phyloP scores from a whole-genome alignment of 2,329 filamentous ascomycete genomes.

The Didymella sp. region DNA sequence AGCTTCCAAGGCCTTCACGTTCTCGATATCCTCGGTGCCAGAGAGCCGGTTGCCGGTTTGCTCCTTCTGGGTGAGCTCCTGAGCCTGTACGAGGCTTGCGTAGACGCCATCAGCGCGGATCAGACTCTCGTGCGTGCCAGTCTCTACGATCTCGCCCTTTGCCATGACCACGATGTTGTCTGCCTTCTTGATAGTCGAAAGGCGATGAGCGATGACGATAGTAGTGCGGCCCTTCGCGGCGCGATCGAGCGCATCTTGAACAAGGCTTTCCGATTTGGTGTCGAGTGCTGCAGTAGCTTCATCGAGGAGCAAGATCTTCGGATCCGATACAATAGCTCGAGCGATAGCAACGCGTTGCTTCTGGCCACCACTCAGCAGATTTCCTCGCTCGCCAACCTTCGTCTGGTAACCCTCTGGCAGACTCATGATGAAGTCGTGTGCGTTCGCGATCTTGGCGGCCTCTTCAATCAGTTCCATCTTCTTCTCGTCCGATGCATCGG shows the following conservation, averaged over 20 bases:
- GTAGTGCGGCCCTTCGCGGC: conserved; percentile 88
- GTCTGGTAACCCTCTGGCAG: conserved; percentile 92
- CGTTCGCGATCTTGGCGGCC: conserved; percentile 89
- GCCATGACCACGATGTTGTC: conserved; percentile 97
- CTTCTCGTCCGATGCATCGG: conserved; percentile 69
- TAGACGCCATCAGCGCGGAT: conserved; percentile 76
- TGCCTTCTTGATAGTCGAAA: conserved; percentile 92
- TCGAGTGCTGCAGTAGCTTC: conserved; percentile 95
- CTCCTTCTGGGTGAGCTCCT: conserved; percentile 60
- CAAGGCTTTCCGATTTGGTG: conserved; percentile 91
- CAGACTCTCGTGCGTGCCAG: conserved; percentile 85
- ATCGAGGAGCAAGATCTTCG: conserved; percentile 89
- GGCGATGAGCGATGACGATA: conserved; percentile 92
- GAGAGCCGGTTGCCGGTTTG: conserved; percentile 32
- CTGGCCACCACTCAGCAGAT: conserved; percentile 90
- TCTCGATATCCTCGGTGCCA: conserved; percentile 20
- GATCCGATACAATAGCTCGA: conserved; percentile 86
- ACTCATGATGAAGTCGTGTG: conserved; percentile 84
- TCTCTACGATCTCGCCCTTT: conserved; percentile 84
- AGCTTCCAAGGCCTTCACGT: conserved; percentile 27
- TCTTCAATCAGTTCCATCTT: conserved; percentile 75
- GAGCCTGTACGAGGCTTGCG: conserved; percentile 83
- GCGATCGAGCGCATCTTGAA: conserved; percentile 88
- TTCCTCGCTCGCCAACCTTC: conserved; percentile 93
- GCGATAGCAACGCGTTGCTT: conserved; percentile 97